These are phyloP conservation scores for Lasiodiplodia hormozganensis DNA, from an alignment of 2,329 filamentous ascomycete genomes.

Conservation along the genomic window DNA sequence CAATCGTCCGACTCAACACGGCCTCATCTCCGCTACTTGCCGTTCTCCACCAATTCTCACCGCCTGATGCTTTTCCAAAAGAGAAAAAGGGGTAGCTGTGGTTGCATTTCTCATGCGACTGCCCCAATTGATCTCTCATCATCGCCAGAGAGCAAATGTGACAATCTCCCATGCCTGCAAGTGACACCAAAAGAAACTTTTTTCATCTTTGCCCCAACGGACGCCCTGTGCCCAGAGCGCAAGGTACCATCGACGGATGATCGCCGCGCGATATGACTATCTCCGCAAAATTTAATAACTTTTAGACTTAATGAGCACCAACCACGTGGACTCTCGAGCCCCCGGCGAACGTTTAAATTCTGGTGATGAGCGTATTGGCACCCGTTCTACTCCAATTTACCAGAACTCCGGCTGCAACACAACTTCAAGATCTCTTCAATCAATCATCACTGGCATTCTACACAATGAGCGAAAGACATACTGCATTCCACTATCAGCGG, in stretches of 20 bases:
- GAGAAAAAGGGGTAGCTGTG: background rate
- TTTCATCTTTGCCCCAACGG: background rate
- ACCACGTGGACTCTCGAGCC: background rate
- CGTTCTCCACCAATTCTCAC: background rate
- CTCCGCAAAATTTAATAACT: slow-evolving; percentile 6
- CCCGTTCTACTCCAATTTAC: too few species aligned
- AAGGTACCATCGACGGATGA: slow-evolving; percentile 10
- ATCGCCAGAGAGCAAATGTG: background rate
- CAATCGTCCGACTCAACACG: background rate
- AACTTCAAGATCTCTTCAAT: background rate
- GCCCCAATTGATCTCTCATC: background rate
- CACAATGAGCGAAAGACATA: background rate
- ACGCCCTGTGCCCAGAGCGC: slow-evolving; percentile 9
- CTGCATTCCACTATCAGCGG: background rate
- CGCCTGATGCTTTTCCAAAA: background rate
- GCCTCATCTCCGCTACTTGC: slow-evolving; percentile 15
- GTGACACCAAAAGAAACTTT: background rate
- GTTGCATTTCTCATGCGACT: background rate
- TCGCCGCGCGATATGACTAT: slow-evolving; percentile 12
- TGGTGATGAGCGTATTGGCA: too few species aligned
- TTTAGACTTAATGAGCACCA: background rate
- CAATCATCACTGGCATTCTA: background rate
- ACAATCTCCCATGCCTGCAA: background rate
- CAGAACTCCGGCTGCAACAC: too few species aligned
- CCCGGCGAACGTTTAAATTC: background rate